Conservation (phyloP, 768 basidiomycete genomes). For the Coprinopsis marcescibilis region DNA sequence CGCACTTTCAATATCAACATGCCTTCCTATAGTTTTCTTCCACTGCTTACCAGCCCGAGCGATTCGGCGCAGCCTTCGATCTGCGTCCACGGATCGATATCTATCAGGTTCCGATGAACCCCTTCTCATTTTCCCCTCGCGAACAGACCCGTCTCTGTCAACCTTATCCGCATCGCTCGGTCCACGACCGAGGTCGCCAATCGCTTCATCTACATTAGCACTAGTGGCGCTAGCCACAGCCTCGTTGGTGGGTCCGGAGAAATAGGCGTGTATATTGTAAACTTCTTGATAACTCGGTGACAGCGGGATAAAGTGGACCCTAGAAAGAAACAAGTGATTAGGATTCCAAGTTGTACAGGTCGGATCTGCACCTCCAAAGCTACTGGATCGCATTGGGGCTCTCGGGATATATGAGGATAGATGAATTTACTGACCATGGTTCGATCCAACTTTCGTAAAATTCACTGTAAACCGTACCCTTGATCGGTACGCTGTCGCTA, state of each 20-base stretch:
- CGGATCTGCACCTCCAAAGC: too few species aligned
- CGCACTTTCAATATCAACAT: conserved; percentile 89
- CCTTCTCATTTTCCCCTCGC: too few species aligned
- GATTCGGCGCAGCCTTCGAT: conserved; percentile 70
- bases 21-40: conserved; percentile 79
- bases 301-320: conserved; percentile 94
- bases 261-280: conserved; percentile 91
- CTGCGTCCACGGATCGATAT: conserved; percentile 50
- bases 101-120: conserved; percentile 25
- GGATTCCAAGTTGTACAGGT: too few species aligned
- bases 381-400: too few species aligned
- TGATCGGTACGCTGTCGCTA: conserved; percentile 79
- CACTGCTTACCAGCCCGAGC: conserved; percentile 91
- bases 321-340: conserved; percentile 22
- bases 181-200: too few species aligned
- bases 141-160: too few species aligned
- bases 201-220: too few species aligned
- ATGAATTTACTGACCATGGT: conserved; percentile 16
- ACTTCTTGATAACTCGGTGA: conserved; percentile 85
- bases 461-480: conserved; percentile 81
- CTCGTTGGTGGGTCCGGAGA: conserved; percentile 73
- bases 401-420: not conserved
- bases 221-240: conserved; percentile 32
- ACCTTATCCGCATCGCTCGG: too few species aligned
- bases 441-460: conserved; percentile 74